These are phyloP conservation scores for Suillus placidus DNA, from an alignment of 768 basidiomycete species.

Conservation along the genomic window DNA sequence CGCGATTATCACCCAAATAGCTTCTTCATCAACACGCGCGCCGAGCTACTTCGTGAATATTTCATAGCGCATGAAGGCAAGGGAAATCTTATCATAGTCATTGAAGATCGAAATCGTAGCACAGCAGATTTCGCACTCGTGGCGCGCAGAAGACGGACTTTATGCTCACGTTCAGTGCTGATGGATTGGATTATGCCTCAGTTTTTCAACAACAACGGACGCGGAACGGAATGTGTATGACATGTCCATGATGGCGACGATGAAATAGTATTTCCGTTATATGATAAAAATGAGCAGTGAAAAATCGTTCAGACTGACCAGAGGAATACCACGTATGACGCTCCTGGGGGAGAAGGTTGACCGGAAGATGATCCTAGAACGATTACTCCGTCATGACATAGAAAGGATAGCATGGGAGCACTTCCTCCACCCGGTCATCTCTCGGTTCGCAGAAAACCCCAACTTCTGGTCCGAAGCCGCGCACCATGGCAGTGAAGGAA, in stretches of 20 bases:
- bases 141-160: constrained; percentile 27
- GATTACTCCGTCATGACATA: constrained; percentile 41
- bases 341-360: constrained; percentile 44
- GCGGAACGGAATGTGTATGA: constrained; percentile 42
- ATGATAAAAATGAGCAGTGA: constrained; percentile 6
- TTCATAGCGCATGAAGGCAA: constrained; percentile 32
- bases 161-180: constrained; percentile 31
- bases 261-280: constrained; percentile 45
- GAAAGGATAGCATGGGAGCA: constrained; percentile 40
- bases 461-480: constrained; percentile 42
- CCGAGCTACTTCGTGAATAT: constrained; percentile 28
- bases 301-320: constrained; percentile 23
- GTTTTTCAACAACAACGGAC: constrained; percentile 46
- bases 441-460: constrained; percentile 36
- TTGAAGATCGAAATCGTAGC: constrained; percentile 25
- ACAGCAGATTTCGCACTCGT: constrained; percentile 36
- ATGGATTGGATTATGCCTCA: constrained; percentile 44
- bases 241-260: constrained; percentile 45
- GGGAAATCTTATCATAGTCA: constrained; percentile 23
- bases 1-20: constrained; percentile 37
- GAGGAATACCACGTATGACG: constrained; percentile 49
- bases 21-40: constrained; percentile 42
- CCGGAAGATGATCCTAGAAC: constrained; percentile 43
- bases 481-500: constrained; percentile 21
- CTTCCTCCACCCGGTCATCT: constrained; percentile 43